Conservation (phyloP, 305 asterid species). For the Fraxinus albicans region DNA sequence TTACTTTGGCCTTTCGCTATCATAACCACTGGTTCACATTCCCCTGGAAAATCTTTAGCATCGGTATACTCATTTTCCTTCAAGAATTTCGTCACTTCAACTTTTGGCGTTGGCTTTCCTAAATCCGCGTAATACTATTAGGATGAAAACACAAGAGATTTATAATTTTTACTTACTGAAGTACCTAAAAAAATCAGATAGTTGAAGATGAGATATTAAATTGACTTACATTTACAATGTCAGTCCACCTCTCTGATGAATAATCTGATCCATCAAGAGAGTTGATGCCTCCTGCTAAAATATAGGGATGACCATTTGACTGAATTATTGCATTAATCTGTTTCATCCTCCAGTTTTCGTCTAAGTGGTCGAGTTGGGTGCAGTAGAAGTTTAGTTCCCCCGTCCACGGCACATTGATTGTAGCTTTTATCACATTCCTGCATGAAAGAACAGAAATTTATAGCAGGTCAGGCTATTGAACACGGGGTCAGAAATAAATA, state of each 20-base stretch:
- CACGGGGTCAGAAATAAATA: background rate
- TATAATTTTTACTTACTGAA: background rate
- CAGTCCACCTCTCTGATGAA: slow-evolving; percentile 75
- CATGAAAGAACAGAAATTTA: background rate
- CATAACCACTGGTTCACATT: slow-evolving; percentile 83
- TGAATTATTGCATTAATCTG: slow-evolving; percentile 69
- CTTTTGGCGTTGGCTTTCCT: slow-evolving; percentile 84
- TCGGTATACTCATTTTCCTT: slow-evolving; percentile 62
- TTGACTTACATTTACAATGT: slow-evolving; percentile 68
- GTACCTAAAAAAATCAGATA: background rate
- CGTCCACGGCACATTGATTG: slow-evolving; percentile 67
- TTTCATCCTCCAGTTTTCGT: slow-evolving; percentile 85
- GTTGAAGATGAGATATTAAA: background rate
- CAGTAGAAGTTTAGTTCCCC: slow-evolving; percentile 81
- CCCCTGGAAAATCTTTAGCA: slow-evolving; percentile 77
- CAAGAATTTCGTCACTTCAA: slow-evolving; percentile 68
- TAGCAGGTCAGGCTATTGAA: background rate
- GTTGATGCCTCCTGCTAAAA: slow-evolving; percentile 85
- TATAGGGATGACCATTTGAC: slow-evolving; percentile 60
- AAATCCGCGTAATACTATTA: slow-evolving; percentile 70
- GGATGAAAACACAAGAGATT: background rate
- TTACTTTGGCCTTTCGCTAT: slow-evolving; percentile 96
- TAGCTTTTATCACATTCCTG: slow-evolving; percentile 93
- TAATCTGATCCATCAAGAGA: slow-evolving; percentile 88
- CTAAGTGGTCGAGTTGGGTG: slow-evolving; percentile 86